Evolutionary conservation across 192 early-diverging fungal genomes (phyloP).

Genomic region (Dissophora ornata): DNA sequence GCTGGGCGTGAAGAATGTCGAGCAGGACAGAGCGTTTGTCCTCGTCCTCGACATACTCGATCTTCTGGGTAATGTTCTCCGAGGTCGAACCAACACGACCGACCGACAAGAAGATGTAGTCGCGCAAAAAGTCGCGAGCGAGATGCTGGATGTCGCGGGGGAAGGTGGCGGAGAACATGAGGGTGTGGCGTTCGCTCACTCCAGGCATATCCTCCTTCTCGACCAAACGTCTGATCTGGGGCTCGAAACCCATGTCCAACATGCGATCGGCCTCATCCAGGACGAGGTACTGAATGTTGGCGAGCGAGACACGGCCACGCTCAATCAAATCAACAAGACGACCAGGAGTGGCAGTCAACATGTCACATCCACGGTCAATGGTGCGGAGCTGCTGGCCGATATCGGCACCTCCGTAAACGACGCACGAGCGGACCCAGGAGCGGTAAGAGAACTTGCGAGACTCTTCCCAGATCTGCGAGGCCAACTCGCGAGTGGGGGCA

Average conservation of each 20-base stretch:
- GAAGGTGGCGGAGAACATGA: slow-evolving; percentile 97
- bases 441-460: slow-evolving; percentile 85
- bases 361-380: slow-evolving; percentile 92
- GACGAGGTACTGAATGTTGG: slow-evolving; percentile 86
- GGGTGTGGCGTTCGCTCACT: slow-evolving; percentile 83
- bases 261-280: slow-evolving; percentile 98
- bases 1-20: slow-evolving; percentile 76
- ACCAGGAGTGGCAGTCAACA: slow-evolving; percentile 96
- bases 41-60: slow-evolving; percentile 93
- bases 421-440: slow-evolving; percentile 93
- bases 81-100: slow-evolving; percentile 94
- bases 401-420: slow-evolving; percentile 96
- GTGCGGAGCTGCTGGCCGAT: slow-evolving; percentile 88
- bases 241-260: slow-evolving; percentile 96
- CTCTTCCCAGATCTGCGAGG: slow-evolving; percentile 95
- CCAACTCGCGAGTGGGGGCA: slow-evolving; percentile 95
- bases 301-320: slow-evolving; percentile 79
- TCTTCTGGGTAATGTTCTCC: slow-evolving; percentile 94
- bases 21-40: slow-evolving; percentile 93
- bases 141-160: slow-evolving; percentile 89
- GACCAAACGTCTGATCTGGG: slow-evolving; percentile 91
- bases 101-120: slow-evolving; percentile 89
- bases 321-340: slow-evolving; percentile 94
- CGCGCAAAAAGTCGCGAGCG: slow-evolving; percentile 84
- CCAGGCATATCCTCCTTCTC: slow-evolving; percentile 77